Evolutionary conservation across 805 yeast genomes (phyloP).

Genomic region (Candida michaelii): DNA sequence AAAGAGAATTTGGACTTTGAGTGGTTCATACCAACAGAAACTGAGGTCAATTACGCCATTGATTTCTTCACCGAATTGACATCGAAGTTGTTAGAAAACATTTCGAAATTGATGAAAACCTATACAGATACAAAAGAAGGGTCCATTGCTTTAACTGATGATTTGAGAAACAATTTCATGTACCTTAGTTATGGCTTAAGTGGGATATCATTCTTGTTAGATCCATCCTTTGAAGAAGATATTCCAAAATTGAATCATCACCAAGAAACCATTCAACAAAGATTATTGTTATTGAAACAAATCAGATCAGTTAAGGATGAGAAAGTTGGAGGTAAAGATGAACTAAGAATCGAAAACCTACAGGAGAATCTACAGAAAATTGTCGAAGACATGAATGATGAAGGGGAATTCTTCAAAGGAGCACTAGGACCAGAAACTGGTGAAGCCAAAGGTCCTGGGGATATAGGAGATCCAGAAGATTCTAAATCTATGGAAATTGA

Average conservation of each 20-base stretch:
- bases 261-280: conserved; percentile 32
- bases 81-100: conserved; percentile 40
- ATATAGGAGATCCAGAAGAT: neutral
- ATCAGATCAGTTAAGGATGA: conserved; percentile 26
- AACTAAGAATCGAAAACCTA: conserved; percentile 24
- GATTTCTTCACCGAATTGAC: conserved; percentile 54
- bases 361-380: conserved; percentile 35
- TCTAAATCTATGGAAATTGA: conserved; percentile 5
- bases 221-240: conserved; percentile 61
- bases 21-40: conserved; percentile 72
- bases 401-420: conserved; percentile 18
- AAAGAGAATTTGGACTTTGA: conserved; percentile 51
- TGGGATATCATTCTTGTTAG: conserved; percentile 72
- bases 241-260: conserved; percentile 37
- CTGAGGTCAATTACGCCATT: conserved; percentile 61
- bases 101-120: conserved; percentile 36
- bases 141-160: conserved; percentile 46
- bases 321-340: conserved; percentile 21
- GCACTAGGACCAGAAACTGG: conserved; percentile 13
- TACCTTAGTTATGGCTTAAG: conserved; percentile 61
- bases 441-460: neutral
- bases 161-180: conserved; percentile 52
- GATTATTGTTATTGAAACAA: conserved; percentile 34
- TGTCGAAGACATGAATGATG: conserved; percentile 29
- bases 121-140: conserved; percentile 19